Base-by-base conservation (phyloP, 257 asterid species). In the Forsythia suspensa region DNA sequence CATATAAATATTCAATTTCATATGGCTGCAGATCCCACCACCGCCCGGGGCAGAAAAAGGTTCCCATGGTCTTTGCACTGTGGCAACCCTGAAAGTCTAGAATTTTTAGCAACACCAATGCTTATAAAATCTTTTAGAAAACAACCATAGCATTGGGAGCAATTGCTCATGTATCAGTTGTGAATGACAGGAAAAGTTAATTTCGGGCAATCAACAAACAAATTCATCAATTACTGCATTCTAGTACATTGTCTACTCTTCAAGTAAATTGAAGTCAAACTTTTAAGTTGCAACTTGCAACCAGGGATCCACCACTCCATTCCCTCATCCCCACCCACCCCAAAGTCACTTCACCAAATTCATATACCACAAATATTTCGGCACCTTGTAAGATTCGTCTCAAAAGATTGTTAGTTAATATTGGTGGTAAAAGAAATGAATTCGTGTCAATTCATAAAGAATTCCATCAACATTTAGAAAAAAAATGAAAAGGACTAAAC, bases 211-310 rank as follows among this genome's bases (percentile, higher is more conserved):
- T 74, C 69, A 75, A 18, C 37, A 16, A 69, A 29, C 41, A 46
- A 74, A 67, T 70, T 69, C 77, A 80, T 20, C 15, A 71, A 51
- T 67, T 43, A 29, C 66, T 63, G 18, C 70, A 63, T 63, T 24
- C 18, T 11, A 63, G 70, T 70, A 24, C 76, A 73, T 78, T 76
- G 70, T 29, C 71, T 29, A 37, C 36, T 78, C 34, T 63, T 63
- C 70, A 10, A 48, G 77, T 48, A 67, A 75, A 81, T 41, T 21
- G 39, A 52, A 78, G 81, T 48, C 81, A 72, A 82, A 72, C 46
- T 70, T 59, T 59, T 20, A n/a, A 8, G 36, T 59, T 59, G 59
- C 70, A 70, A 42, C 59, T 42, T 66, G 59, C 79, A 76, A 24
- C 70, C 68, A 43, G 68, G 61, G 67, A 37, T 65, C 44, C 39